Conservation (phyloP, 1,139 yeast genomes). For the Taphrina flavorubra region DNA sequence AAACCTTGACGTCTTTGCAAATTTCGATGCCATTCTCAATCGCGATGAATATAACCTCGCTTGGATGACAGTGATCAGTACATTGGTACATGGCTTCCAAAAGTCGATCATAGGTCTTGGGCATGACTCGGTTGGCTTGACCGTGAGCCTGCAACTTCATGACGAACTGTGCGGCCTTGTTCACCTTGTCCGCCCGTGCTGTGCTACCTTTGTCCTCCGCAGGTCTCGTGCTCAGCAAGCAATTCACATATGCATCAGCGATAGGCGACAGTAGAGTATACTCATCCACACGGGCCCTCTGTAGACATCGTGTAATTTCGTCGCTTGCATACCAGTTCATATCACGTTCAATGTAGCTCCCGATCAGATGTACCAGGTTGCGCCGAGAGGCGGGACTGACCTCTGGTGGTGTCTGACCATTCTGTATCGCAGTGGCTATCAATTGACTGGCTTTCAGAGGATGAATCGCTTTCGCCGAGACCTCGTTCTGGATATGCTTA, state of each 20-base stretch:
- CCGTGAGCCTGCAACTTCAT: conserved; percentile 20
- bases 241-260: conserved; percentile 30
- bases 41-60: conserved; percentile 14
- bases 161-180: conserved; percentile 11
- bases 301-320: conserved; percentile 14
- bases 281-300: conserved; percentile 15
- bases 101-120: conserved; percentile 21
- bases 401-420: conserved; percentile 29
- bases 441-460: conserved; percentile 31
- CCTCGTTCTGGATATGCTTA: conserved; percentile 16
- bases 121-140: neutral
- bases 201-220: neutral
- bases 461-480: conserved; percentile 21
- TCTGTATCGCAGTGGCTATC: conserved; percentile 25
- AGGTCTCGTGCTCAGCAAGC: conserved; percentile 8
- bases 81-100: neutral
- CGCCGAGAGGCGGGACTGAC: neutral
- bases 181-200: neutral
- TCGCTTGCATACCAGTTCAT: conserved; percentile 25
- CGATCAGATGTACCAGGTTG: conserved; percentile 13
- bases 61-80: conserved; percentile 1
- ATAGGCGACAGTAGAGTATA: conserved; percentile 26
- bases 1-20: conserved; percentile 3
- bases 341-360: conserved; percentile 7
- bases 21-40: conserved; percentile 7